Evolutionary conservation across 2,329 filamentous ascomycete genomes (phyloP).

Genomic region (Bipolaris gigantea): DNA sequence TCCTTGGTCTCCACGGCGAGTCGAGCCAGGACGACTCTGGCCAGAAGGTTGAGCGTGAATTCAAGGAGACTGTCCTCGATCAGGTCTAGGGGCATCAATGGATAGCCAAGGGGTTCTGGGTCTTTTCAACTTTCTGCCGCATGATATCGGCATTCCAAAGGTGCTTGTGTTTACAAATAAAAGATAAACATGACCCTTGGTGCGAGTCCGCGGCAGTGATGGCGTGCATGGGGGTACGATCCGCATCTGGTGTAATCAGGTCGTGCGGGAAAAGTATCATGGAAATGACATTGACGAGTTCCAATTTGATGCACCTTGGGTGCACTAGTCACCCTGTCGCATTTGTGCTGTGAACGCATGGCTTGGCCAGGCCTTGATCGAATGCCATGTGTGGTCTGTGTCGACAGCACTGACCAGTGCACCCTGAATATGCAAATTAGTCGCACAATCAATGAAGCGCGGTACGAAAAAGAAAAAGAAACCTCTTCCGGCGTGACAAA

Average conservation of each 20-base stretch:
- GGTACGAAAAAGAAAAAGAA: too few relatives aligned
- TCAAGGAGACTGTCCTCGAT: conserved; percentile 97
- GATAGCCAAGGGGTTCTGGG: conserved; percentile 44
- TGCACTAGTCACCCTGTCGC: not conserved
- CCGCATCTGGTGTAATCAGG: conserved; percentile 40
- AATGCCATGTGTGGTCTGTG: not conserved
- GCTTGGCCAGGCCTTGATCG: not conserved
- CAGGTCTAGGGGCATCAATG: conserved; percentile 70
- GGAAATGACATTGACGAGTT: conserved; percentile 43
- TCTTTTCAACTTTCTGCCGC: conserved; percentile 46
- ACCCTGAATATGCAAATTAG: not conserved
- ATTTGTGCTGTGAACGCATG: not conserved
- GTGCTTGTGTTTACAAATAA: conserved; percentile 48
- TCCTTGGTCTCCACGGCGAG: conserved; percentile 97
- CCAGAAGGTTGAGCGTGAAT: conserved; percentile 95
- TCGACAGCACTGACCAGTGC: not conserved
- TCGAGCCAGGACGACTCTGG: conserved; percentile 93
- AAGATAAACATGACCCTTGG: conserved; percentile 45
- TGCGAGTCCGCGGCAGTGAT: conserved; percentile 39
- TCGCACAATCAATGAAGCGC: not conserved
- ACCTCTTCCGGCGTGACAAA: too few relatives aligned
- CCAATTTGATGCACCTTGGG: conserved; percentile 11
- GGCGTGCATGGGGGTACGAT: conserved; percentile 40
- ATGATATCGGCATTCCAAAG: conserved; percentile 48
- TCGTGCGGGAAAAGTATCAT: conserved; percentile 41